A percentile compares a stretch with the other conserved stretches of the same genome.
These are phyloP conservation scores for Ceratobasidium sp. DNA, from an alignment of 1,284 basidiomycete species.

Conservation along the genomic window DNA sequence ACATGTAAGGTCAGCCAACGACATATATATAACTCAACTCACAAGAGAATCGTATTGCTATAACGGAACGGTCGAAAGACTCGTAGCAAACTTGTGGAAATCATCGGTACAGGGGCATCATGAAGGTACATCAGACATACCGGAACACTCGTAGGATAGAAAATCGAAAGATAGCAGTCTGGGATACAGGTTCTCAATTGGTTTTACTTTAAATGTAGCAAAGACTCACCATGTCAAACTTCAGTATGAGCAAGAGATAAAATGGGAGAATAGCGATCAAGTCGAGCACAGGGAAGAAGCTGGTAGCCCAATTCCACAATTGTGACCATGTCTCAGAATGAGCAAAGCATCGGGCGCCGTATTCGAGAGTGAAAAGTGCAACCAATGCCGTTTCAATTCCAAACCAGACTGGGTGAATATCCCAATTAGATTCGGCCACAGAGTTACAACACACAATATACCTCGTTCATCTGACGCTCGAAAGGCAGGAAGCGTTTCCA, in stretches of 20 bases:
- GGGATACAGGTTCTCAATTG: conserved; percentile 12
- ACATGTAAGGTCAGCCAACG: neutral
- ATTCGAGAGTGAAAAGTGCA: conserved; percentile 83
- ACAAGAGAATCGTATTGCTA: conserved; percentile 81
- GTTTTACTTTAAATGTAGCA: neutral
- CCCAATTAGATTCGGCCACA: conserved; percentile 56
- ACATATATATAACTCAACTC: conserved; percentile 48
- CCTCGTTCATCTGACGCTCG: conserved; percentile 32
- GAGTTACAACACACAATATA: neutral
- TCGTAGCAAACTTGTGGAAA: conserved; percentile 81
- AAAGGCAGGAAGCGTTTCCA: conserved; percentile 85
- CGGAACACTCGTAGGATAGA: conserved; percentile 63
- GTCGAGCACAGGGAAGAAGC: conserved; percentile 87
- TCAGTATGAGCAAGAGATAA: conserved; percentile 82
- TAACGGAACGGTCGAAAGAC: conserved; percentile 89
- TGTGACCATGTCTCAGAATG: conserved; percentile 53
- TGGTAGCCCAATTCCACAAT: conserved; percentile 56
- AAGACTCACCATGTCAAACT: conserved; percentile 77
- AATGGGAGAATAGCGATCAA: conserved; percentile 84
- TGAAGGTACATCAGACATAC: neutral
- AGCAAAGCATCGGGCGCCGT: conserved; percentile 49
- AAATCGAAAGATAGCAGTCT: conserved; percentile 87
- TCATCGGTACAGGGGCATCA: conserved; percentile 48
- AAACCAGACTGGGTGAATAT: conserved; percentile 69
- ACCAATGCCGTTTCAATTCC: conserved; percentile 79